Evolutionary conservation across 805 yeast genomes (phyloP).

Genomic region (Ogataea pignaliae): DNA sequence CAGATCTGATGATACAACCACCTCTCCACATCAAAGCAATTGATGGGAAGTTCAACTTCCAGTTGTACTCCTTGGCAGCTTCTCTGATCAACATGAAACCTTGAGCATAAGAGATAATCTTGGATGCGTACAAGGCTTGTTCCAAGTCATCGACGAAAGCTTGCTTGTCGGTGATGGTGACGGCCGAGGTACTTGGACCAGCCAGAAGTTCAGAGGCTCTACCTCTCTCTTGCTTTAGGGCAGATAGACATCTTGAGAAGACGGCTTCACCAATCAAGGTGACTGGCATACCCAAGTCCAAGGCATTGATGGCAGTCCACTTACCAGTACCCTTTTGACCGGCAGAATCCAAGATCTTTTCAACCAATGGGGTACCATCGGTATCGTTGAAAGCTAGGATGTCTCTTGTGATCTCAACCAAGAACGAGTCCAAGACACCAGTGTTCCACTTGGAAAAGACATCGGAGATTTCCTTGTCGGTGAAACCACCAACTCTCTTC

Average conservation of each 20-base stretch:
- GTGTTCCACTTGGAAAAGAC: conserved; percentile 92
- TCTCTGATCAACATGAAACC: conserved; percentile 99
- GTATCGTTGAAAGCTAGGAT: conserved; percentile 83
- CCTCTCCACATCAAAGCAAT: conserved; percentile 99
- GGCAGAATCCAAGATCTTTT: conserved; percentile 94
- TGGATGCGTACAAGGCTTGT: conserved; percentile 98
- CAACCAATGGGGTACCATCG: conserved; percentile 90
- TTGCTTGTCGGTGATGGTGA: conserved; percentile 67
- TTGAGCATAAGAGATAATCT: conserved; percentile 97
- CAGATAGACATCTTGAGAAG: conserved; percentile 91
- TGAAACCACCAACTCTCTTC: conserved; percentile 89
- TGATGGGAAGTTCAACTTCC: conserved; percentile 97
- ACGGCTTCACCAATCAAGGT: conserved; percentile 99
- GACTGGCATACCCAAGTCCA: conserved; percentile 97
- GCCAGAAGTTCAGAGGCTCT: conserved; percentile 73
- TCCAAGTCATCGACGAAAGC: conserved; percentile 88
- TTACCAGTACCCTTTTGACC: conserved; percentile 99
- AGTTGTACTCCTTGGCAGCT: conserved; percentile 94
- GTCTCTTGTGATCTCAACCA: conserved; percentile 95
- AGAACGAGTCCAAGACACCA: conserved; percentile 96
- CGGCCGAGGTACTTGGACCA: conserved; percentile 72
- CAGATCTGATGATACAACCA: conserved; percentile 99
- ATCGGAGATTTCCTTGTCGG: conserved; percentile 88
- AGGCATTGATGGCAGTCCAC: conserved; percentile 98
- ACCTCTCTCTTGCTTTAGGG: conserved; percentile 86